Evolutionary conservation across 805 yeast genomes (phyloP).

Genomic region (Wickerhamiella spandovensis): DNA sequence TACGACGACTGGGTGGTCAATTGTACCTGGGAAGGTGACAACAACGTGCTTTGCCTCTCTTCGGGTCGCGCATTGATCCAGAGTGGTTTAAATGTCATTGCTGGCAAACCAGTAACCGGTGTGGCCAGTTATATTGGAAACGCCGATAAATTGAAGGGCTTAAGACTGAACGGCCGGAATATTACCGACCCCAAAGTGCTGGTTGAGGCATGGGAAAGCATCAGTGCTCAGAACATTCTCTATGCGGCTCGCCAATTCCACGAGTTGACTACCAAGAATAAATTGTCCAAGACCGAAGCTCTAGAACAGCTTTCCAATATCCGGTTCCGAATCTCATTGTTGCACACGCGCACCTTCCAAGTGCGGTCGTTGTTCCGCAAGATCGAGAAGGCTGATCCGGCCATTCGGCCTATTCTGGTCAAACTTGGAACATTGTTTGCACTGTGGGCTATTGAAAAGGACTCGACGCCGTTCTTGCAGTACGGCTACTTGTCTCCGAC

Average conservation of each 20-base stretch:
- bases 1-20: slow-evolving; percentile 90
- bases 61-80: slow-evolving; percentile 68
- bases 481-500: slow-evolving; percentile 39
- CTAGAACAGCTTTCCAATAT: slow-evolving; percentile 29
- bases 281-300: slow-evolving; percentile 20
- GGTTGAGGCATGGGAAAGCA: slow-evolving; percentile 28
- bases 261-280: slow-evolving; percentile 8
- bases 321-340: slow-evolving; percentile 29
- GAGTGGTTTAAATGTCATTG: slow-evolving; percentile 28
- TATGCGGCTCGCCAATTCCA: slow-evolving; percentile 23
- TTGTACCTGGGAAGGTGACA: slow-evolving; percentile 98
- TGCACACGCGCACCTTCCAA: slow-evolving; percentile 28
- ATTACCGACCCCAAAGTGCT: slow-evolving; percentile 19
- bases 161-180: slow-evolving; percentile 16
- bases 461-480: slow-evolving; percentile 58
- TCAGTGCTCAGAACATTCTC: slow-evolving; percentile 22
- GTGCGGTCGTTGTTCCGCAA: slow-evolving; percentile 22
- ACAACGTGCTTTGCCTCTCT: slow-evolving; percentile 70
- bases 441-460: slow-evolving; percentile 49
- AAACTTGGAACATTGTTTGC: slow-evolving; percentile 32
- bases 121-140: slow-evolving; percentile 22
- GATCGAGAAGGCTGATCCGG: slow-evolving; percentile 8
- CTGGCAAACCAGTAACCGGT: slow-evolving; percentile 35
- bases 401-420: slow-evolving; percentile 9
- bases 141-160: slow-evolving; percentile 1